Evolutionary conservation across 129 eudicot species (phyloP).

Genomic region (Escallonia herrerae): DNA sequence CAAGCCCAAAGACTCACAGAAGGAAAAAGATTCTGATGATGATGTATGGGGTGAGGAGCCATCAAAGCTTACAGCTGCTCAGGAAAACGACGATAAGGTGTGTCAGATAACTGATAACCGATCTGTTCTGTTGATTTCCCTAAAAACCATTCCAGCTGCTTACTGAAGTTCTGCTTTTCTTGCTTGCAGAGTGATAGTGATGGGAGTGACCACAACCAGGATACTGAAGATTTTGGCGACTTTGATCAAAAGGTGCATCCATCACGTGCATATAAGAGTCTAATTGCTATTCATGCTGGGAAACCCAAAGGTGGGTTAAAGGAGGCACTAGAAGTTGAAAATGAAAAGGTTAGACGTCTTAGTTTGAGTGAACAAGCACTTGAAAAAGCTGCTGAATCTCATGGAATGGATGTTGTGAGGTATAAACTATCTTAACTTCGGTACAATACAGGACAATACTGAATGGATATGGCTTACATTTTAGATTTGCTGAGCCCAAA

Average conservation of each 20-base stretch:
- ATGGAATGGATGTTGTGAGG: slow-evolving; percentile 73
- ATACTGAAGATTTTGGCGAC: slow-evolving; percentile 39
- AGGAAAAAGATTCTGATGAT: slow-evolving; percentile 49
- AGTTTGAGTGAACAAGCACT: slow-evolving; percentile 80
- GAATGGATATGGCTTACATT: slow-evolving; percentile 6
- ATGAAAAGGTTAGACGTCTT: slow-evolving; percentile 61
- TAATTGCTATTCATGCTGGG: slow-evolving; percentile 81
- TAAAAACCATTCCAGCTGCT: not conserved
- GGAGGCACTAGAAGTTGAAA: slow-evolving; percentile 61
- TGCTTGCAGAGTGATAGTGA: slow-evolving; percentile 42
- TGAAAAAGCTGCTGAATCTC: slow-evolving; percentile 59
- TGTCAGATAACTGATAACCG: slow-evolving; percentile 3
- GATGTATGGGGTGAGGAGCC: slow-evolving; percentile 68
- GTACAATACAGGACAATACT: not conserved
- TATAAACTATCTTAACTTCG: slow-evolving; percentile 13
- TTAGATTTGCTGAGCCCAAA: not conserved
- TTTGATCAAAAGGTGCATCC: slow-evolving; percentile 23
- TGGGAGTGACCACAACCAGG: slow-evolving; percentile 31
- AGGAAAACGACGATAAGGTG: slow-evolving; percentile 40
- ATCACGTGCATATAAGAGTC: slow-evolving; percentile 55
- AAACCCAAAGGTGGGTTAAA: slow-evolving; percentile 70
- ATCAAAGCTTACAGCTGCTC: slow-evolving; percentile 35
- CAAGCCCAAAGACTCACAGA: slow-evolving; percentile 24
- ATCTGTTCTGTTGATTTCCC: not conserved
- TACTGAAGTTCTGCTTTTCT: slow-evolving; percentile 2